A percentile compares a stretch with the other conserved stretches of the same genome.
These are phyloP conservation scores for Colletotrichum agaves DNA, from an alignment of 2,329 filamentous ascomycete species.

Conservation along the genomic window DNA sequence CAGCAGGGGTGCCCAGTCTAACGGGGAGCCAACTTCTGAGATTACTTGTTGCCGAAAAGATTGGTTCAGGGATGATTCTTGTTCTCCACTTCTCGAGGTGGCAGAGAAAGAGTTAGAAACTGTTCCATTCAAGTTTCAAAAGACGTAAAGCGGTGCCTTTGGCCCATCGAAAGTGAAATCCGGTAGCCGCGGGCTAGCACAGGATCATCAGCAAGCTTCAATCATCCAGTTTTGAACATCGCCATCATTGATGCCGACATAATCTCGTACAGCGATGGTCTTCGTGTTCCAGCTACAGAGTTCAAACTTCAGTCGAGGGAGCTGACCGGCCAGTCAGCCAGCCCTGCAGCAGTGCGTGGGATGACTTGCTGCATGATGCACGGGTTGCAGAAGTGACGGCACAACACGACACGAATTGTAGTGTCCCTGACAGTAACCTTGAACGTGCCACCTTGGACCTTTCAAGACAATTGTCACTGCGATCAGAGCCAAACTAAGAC, in stretches of 20 bases:
- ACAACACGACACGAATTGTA: background rate
- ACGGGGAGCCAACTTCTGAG: slow-evolving; percentile 28
- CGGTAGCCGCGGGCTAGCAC: slow-evolving; percentile 17
- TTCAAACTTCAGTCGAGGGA: background rate
- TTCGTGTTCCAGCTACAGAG: background rate
- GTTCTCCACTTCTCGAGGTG: slow-evolving; percentile 29
- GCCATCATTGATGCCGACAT: slow-evolving; percentile 10
- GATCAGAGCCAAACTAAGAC: background rate
- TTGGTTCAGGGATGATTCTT: slow-evolving; percentile 31
- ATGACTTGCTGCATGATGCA: slow-evolving; percentile 33
- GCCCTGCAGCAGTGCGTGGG: slow-evolving; percentile 23
- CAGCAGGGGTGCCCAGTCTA: slow-evolving; percentile 16
- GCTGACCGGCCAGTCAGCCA: background rate
- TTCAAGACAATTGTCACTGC: background rate
- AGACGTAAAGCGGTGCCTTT: slow-evolving; percentile 25
- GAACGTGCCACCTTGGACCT: background rate
- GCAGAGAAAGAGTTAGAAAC: slow-evolving; percentile 30
- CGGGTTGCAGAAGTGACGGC: slow-evolving; percentile 27
- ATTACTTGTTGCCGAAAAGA: slow-evolving; percentile 8
- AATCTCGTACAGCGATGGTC: slow-evolving; percentile 5
- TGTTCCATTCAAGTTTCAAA: slow-evolving; percentile 38
- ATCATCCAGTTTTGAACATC: slow-evolving; percentile 2
- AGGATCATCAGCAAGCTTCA: slow-evolving; percentile 26
- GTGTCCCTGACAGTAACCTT: background rate
- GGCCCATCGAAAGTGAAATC: background rate